Conservation (phyloP, 495 filamentous ascomycete genomes). For the Niebla homalea region DNA sequence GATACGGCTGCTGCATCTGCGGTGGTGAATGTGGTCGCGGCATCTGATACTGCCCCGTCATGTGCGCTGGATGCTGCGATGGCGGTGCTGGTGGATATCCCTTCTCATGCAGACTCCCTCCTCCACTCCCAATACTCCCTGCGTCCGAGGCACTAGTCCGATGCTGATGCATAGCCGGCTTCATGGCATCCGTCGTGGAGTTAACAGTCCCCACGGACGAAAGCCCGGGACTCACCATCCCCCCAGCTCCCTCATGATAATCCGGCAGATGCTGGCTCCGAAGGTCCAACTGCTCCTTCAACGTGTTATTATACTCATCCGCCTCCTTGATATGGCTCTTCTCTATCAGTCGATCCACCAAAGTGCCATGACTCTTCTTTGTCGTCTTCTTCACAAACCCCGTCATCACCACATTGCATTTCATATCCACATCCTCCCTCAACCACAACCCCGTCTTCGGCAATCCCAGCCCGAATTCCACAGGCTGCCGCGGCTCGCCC, state of each 20-base stretch:
- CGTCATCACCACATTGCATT: conserved; percentile 59
- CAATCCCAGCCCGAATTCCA: conserved; percentile 46
- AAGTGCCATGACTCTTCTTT: conserved; percentile 50
- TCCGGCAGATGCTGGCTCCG: conserved; percentile 4
- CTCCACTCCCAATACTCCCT: no score
- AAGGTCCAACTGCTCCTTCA: conserved; percentile 6
- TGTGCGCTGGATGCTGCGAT: no score
- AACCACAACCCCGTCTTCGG: conserved; percentile 57
- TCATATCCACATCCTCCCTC: conserved; percentile 63
- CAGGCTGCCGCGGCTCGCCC: conserved; percentile 44
- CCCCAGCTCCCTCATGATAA: background rate
- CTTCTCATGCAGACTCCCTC: no score
- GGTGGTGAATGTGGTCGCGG: no score
- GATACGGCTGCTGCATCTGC: no score
- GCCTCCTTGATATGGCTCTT: conserved; percentile 34
- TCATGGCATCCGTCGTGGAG: background rate
- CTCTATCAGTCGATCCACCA: conserved; percentile 51
- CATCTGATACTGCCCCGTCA: no score
- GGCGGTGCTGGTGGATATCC: no score
- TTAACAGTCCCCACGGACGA: background rate
- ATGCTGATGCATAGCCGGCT: background rate
- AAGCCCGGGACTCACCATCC: background rate
- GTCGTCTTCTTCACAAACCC: conserved; percentile 63
- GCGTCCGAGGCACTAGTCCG: no score
- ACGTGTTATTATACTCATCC: conserved; percentile 8